phyloP scores from a whole-genome alignment of 2,329 filamentous ascomycete genomes.

The Neofusicoccum parvum region DNA sequence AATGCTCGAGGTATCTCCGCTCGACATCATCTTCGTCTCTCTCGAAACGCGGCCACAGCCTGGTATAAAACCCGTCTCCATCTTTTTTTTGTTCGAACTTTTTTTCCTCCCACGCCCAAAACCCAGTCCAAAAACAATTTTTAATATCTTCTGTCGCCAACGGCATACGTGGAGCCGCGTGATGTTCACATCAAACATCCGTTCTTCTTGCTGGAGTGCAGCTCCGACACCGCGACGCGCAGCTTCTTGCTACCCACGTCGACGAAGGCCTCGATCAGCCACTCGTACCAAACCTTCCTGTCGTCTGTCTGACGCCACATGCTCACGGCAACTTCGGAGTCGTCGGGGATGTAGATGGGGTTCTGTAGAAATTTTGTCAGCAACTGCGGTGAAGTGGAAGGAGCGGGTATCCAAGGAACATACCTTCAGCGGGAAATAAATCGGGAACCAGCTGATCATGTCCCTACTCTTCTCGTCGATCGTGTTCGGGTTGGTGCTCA shows the following conservation, averaged over 20 bases:
- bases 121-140: background rate
- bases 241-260: conserved; percentile 2
- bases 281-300: conserved; percentile 97
- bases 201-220: conserved; percentile 42
- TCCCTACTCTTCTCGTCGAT: conserved; percentile 93
- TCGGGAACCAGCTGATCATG: conserved; percentile 99
- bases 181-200: conserved; percentile 41
- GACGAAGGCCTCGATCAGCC: conserved; percentile 83
- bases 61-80: no score
- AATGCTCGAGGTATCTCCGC: background rate
- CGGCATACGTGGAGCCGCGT: no score
- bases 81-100: no score
- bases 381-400: background rate
- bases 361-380: conserved; percentile 54
- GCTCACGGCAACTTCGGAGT: conserved; percentile 82
- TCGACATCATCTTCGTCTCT: background rate
- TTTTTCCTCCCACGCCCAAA: background rate
- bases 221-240: conserved; percentile 31
- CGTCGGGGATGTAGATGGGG: conserved; percentile 81
- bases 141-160: no score
- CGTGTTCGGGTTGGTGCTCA: conserved; percentile 88
- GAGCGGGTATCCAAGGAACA: conserved; percentile 30
- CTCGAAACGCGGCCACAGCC: background rate
- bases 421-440: conserved; percentile 95
- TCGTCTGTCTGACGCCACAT: conserved; percentile 98